Conservation (phyloP, 805 yeast genomes). For the Starmera dryadoides region DNA sequence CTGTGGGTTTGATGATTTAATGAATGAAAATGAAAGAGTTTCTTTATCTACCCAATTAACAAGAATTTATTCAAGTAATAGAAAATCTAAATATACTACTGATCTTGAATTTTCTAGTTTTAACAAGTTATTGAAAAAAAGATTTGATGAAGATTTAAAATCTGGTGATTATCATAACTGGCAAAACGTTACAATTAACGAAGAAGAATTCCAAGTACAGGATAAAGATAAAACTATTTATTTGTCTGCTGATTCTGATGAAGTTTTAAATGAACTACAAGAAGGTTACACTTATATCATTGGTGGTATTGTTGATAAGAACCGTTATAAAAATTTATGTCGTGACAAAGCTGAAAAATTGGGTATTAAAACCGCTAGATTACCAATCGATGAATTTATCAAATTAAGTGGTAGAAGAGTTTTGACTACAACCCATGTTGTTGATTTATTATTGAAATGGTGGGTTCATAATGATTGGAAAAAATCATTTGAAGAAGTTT, state of each 20-base stretch:
- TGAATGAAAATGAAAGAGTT: constrained; percentile 65
- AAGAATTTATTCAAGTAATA: constrained; percentile 73
- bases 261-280: constrained; percentile 53
- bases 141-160: constrained; percentile 59
- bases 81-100: constrained; percentile 50
- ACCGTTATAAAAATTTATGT: constrained; percentile 78
- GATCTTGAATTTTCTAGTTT: constrained; percentile 58
- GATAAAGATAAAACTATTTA: constrained; percentile 47
- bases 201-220: constrained; percentile 20
- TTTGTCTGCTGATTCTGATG: constrained; percentile 82
- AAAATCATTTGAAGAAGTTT: constrained; percentile 73
- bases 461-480: constrained; percentile 79
- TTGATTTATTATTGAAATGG: constrained; percentile 78
- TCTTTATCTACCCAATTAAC: constrained; percentile 78
- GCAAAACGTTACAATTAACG: constrained; percentile 52
- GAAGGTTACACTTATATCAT: constrained; percentile 73
- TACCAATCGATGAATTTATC: constrained; percentile 85
- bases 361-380: constrained; percentile 64
- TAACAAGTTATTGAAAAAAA: constrained; percentile 50
- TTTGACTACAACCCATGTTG: constrained; percentile 92
- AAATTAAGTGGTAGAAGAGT: constrained; percentile 81
- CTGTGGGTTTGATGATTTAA: constrained; percentile 84
- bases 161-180: constrained; percentile 54
- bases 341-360: constrained; percentile 69
- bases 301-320: constrained; percentile 96